Evolutionary conservation across 1,139 yeast species (phyloP).

Genomic region (Suhomyces anneliseae): DNA sequence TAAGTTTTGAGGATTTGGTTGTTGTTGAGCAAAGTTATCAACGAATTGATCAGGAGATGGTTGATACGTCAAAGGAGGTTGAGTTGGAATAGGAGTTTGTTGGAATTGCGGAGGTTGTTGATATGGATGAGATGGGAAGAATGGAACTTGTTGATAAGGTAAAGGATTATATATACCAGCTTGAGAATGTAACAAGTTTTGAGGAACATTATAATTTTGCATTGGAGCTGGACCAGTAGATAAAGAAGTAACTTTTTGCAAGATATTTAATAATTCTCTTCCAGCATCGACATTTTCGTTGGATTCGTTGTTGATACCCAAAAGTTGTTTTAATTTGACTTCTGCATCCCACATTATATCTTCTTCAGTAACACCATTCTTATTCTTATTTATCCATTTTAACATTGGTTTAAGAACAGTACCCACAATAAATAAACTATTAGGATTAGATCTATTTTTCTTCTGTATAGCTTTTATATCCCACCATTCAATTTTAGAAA

Average conservation of each 20-base stretch:
- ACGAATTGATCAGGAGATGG: slow-evolving; percentile 6
- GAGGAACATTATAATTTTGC: slow-evolving; percentile 9
- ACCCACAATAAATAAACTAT: slow-evolving; percentile 56
- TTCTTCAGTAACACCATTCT: slow-evolving; percentile 53
- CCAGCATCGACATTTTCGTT: slow-evolving; percentile 59
- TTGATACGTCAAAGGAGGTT: slow-evolving; percentile 4
- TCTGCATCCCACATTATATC: slow-evolving; percentile 60
- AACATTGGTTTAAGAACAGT: slow-evolving; percentile 62
- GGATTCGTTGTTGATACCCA: slow-evolving; percentile 50
- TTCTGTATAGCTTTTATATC: slow-evolving; percentile 39
- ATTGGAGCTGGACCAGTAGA: slow-evolving; percentile 1
- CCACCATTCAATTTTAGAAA: slow-evolving; percentile 54
- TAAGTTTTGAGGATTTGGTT: slow-evolving; percentile 47
- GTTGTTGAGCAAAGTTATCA: slow-evolving; percentile 12
- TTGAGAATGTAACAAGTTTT: slow-evolving; percentile 8
- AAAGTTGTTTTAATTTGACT: slow-evolving; percentile 57
- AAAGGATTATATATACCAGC: slow-evolving; percentile 6
- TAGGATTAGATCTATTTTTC: slow-evolving; percentile 39
- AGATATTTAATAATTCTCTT: slow-evolving; percentile 66
- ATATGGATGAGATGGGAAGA: slow-evolving; percentile 17
- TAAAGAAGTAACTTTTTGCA: slow-evolving; percentile 44
- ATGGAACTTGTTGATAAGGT: slow-evolving; percentile 16
- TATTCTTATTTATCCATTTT: slow-evolving; percentile 55
- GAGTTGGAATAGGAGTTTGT: slow-evolving; percentile 38
- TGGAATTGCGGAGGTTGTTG: slow-evolving; percentile 23